phyloP scores from a whole-genome alignment of 805 yeast species.

The Zygotorulaspora chibaensis region DNA sequence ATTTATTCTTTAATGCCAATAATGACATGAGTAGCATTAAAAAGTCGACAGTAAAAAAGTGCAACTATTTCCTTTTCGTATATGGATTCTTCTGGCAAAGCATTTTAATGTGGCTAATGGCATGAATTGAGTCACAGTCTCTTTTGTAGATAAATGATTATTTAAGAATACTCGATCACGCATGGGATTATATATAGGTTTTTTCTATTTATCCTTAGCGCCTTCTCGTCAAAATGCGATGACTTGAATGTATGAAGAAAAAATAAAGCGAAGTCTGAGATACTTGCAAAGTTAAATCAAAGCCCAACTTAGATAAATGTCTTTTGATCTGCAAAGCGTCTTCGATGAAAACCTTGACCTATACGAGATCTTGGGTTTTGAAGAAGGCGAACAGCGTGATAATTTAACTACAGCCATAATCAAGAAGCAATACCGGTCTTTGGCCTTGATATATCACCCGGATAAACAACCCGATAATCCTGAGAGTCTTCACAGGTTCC shows the following conservation, averaged over 20 bases:
- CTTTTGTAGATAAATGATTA: background rate
- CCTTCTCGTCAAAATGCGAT: background rate
- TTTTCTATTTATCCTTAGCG: background rate
- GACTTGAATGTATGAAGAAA: background rate
- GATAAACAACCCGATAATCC: slow-evolving; percentile 22
- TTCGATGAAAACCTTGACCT: slow-evolving; percentile 23
- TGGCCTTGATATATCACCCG: slow-evolving; percentile 30
- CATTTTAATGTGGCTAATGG: slow-evolving; percentile 67
- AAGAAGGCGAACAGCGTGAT: slow-evolving; percentile 42
- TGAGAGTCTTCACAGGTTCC: slow-evolving; percentile 23
- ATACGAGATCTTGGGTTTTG: slow-evolving; percentile 43
- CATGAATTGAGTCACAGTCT: slow-evolving; percentile 13
- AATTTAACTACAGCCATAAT: slow-evolving; percentile 35
- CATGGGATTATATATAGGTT: no score
- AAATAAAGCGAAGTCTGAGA: no score
- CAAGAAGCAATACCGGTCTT: slow-evolving; percentile 17
- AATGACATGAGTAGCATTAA: slow-evolving; percentile 44
- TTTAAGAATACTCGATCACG: background rate
- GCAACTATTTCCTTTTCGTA: slow-evolving; percentile 81
- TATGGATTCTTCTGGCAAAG: slow-evolving; percentile 83
- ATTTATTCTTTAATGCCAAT: slow-evolving; percentile 45
- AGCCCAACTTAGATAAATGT: slow-evolving; percentile 7
- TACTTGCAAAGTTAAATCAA: no score
- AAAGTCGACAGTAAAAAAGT: slow-evolving; percentile 64
- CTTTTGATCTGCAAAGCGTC: slow-evolving; percentile 9